Conservation (phyloP, 441 rosid genomes). For the Manihot esculenta region DNA sequence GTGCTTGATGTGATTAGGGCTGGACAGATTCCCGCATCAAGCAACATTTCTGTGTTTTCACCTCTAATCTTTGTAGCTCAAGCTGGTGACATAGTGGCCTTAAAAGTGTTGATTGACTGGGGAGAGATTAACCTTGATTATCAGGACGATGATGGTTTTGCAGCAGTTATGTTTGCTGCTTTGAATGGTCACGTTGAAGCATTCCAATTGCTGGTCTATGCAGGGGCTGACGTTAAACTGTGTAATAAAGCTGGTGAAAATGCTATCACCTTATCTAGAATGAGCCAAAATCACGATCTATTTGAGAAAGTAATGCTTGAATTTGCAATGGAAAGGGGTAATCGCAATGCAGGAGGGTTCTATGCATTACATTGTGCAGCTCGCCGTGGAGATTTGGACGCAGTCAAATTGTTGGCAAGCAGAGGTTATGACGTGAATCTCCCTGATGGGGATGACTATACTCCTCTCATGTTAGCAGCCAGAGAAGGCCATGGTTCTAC, state of each 20-base stretch:
- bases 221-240: constrained; percentile 87
- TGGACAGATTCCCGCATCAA: constrained; percentile 62
- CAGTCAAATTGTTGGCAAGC: constrained; percentile 61
- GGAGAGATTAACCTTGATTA: constrained; percentile 53
- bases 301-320: constrained; percentile 97
- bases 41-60: constrained; percentile 52
- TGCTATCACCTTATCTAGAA: constrained; percentile 66
- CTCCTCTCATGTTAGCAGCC: constrained; percentile 97
- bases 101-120: constrained; percentile 44
- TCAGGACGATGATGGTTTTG: constrained; percentile 77
- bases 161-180: constrained; percentile 90
- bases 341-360: constrained; percentile 66
- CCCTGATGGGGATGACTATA: constrained; percentile 71
- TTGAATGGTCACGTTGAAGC: constrained; percentile 72
- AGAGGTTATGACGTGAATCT: constrained; percentile 78
- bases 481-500: constrained; percentile 63
- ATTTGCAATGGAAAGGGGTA: constrained; percentile 83
- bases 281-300: constrained; percentile 55
- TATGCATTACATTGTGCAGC: constrained; percentile 93
- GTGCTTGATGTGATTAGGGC: constrained; percentile 49
- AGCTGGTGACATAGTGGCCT: constrained; percentile 70
- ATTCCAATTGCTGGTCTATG: constrained; percentile 69
- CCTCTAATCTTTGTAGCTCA: constrained; percentile 61
- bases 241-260: constrained; percentile 65
- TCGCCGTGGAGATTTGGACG: constrained; percentile 75